Evolutionary conservation across 768 basidiomycete genomes (phyloP).

Genomic region (Candolleomyces aberdarensis): DNA sequence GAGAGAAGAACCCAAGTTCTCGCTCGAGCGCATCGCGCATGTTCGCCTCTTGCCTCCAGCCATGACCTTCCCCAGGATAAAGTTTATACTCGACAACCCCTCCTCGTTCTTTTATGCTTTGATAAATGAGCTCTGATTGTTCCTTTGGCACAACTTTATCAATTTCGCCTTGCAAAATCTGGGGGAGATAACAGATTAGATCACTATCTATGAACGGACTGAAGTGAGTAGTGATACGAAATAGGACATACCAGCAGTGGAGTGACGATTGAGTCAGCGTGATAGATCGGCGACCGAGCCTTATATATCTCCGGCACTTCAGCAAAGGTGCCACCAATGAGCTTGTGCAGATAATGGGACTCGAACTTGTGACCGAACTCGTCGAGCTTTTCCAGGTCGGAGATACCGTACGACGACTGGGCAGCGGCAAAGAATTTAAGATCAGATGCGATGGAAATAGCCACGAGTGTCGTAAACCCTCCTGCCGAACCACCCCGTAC

Average conservation of each 20-base stretch:
- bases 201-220: background rate
- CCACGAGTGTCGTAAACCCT: slow-evolving; percentile 64
- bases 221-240: background rate
- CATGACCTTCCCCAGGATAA: slow-evolving; percentile 69
- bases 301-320: slow-evolving; percentile 57
- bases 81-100: slow-evolving; percentile 57
- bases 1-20: slow-evolving; percentile 53
- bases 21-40: slow-evolving; percentile 50
- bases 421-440: slow-evolving; percentile 57
- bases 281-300: slow-evolving; percentile 59
- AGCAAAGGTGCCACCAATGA: slow-evolving; percentile 58
- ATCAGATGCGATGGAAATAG: slow-evolving; percentile 37
- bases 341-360: slow-evolving; percentile 51
- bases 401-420: slow-evolving; percentile 65
- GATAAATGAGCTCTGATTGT: slow-evolving; percentile 59
- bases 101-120: slow-evolving; percentile 45
- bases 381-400: slow-evolving; percentile 54
- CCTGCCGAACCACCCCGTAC: slow-evolving; percentile 76
- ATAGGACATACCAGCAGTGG: slow-evolving; percentile 55
- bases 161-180: slow-evolving; percentile 68
- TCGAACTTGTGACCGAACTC: slow-evolving; percentile 75
- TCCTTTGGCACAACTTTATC: slow-evolving; percentile 66
- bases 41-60: slow-evolving; percentile 54
- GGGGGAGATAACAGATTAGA: background rate
- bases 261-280: slow-evolving; percentile 57